These are phyloP conservation scores for Phylloporus rhodoxanthus DNA, from an alignment of 768 basidiomycete species.

Conservation along the genomic window DNA sequence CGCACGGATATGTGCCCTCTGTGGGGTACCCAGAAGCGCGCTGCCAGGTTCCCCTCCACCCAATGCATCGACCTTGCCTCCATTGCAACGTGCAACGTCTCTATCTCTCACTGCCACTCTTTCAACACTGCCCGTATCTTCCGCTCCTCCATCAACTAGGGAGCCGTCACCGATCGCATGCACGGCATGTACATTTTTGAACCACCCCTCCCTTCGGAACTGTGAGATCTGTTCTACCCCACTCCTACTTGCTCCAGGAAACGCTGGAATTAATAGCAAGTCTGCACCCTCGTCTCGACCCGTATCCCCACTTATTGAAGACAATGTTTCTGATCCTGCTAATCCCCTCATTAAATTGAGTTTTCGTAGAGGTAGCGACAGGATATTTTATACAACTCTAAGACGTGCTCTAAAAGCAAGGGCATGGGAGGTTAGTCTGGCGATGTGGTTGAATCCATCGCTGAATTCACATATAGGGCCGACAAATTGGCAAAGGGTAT, in stretches of 20 bases:
- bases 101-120: constrained; percentile 26
- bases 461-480: constrained; percentile 21
- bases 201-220: constrained; percentile 60
- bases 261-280: constrained; percentile 33
- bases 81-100: constrained; percentile 37
- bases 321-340: constrained; percentile 23
- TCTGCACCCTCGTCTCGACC: constrained; percentile 67
- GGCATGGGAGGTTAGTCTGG: constrained; percentile 61
- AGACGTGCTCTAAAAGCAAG: constrained; percentile 65
- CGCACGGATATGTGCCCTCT: constrained; percentile 69
- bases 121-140: constrained; percentile 15
- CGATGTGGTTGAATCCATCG: neutral
- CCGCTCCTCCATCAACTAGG: constrained; percentile 18
- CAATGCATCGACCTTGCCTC: constrained; percentile 33
- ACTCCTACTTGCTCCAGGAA: constrained; percentile 37
- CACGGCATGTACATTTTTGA: constrained; percentile 87
- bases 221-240: constrained; percentile 88
- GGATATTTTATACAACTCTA: constrained; percentile 70
- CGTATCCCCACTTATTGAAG: constrained; percentile 39
- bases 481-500: constrained; percentile 21
- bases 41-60: constrained; percentile 23
- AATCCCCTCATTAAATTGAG: constrained; percentile 70
- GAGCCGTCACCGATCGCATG: constrained; percentile 50
- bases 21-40: constrained; percentile 65
- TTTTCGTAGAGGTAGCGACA: constrained; percentile 89